Evolutionary conservation across 176 grass and related monocot genomes (phyloP).

Genomic region (Eleusine indica): DNA sequence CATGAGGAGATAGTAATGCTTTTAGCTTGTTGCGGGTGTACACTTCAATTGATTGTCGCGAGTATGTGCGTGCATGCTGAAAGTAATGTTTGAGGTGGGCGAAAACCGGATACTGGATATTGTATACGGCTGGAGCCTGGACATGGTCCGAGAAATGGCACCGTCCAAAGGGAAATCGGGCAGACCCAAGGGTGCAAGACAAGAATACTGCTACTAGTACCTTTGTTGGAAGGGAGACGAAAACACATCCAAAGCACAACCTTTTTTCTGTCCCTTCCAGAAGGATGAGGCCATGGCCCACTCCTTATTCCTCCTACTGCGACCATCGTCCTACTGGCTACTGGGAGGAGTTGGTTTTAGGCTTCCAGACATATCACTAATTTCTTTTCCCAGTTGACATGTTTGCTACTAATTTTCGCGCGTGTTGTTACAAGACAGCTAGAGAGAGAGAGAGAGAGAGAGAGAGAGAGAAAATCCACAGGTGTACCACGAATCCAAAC

Average conservation of each 20-base stretch:
- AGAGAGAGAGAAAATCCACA: background rate
- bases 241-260: background rate
- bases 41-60: no score
- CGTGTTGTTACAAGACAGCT: background rate
- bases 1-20: no score
- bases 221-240: background rate
- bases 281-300: background rate
- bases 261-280: background rate
- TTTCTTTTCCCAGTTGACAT: background rate
- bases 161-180: slow-evolving; percentile 13
- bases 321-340: no score
- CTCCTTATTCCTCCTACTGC: background rate
- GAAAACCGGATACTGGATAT: background rate
- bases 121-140: background rate
- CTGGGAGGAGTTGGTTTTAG: background rate
- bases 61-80: background rate
- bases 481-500: background rate
- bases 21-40: background rate
- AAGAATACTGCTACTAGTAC: slow-evolving; percentile 4
- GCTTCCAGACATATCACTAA: background rate
- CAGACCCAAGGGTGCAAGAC: slow-evolving; percentile 39
- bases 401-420: no score
- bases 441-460: background rate
- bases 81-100: slow-evolving; percentile 28
- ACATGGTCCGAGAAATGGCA: slow-evolving; percentile 25